A percentile compares a stretch with the other conserved stretches of the same genome.
Evolutionary conservation across 345 rosid species (phyloP).

Genomic region (Populus nigra): DNA sequence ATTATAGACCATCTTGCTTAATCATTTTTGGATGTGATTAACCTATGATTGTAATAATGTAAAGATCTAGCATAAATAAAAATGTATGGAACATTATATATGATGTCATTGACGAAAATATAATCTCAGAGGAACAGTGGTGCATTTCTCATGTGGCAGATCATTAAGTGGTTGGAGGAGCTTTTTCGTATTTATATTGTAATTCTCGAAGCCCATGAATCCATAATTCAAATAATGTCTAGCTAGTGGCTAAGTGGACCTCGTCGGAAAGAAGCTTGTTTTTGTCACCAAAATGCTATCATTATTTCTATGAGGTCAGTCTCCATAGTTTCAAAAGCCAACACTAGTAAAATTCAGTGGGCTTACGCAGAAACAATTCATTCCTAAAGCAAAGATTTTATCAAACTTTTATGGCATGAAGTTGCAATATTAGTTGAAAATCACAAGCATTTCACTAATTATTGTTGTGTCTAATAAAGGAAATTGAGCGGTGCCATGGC

Average conservation of each 20-base stretch:
- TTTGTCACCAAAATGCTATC: slow-evolving; percentile 33
- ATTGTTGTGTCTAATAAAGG: not conserved
- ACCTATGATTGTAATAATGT: too few species aligned
- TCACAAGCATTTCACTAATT: not conserved
- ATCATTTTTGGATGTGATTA: not conserved
- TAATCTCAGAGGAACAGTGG: not conserved
- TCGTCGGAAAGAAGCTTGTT: slow-evolving; percentile 19
- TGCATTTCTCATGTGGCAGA: slow-evolving; percentile 24
- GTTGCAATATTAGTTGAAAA: not conserved
- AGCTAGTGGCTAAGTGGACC: slow-evolving; percentile 27
- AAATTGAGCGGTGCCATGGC: not conserved
- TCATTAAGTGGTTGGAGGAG: slow-evolving; percentile 1
- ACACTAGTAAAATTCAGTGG: slow-evolving; percentile 3
- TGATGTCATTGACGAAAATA: too few species aligned
- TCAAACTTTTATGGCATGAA: not conserved
- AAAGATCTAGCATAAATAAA: not conserved
- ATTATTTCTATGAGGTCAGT: slow-evolving; percentile 9
- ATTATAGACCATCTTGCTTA: not conserved
- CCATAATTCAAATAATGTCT: not conserved
- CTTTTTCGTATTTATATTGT: not conserved
- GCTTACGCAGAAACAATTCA: slow-evolving; percentile 8
- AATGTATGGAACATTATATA: not conserved
- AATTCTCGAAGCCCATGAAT: not conserved
- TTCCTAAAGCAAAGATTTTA: not conserved
- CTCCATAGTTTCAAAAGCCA: not conserved